A percentile compares a stretch with the other conserved stretches of the same genome.
phyloP scores from a whole-genome alignment of 2,329 filamentous ascomycete species.

The Drechslera avenae region DNA sequence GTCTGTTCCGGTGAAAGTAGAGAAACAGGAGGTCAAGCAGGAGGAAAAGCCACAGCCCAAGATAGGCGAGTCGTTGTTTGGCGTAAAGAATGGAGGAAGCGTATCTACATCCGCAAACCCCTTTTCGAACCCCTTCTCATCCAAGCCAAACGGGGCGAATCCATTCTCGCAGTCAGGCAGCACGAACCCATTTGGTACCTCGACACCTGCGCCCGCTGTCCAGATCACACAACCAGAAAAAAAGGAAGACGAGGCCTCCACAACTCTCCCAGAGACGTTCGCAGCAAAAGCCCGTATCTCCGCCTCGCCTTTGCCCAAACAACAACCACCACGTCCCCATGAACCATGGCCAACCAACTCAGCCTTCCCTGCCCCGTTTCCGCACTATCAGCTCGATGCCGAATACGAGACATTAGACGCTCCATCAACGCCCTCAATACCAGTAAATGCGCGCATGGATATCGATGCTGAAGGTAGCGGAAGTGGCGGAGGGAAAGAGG shows the following conservation, averaged over 20 bases:
- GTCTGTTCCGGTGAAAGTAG: constrained; percentile 17
- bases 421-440: constrained; percentile 57
- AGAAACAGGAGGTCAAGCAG: constrained; percentile 26
- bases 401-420: constrained; percentile 85
- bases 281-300: constrained; percentile 69
- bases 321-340: constrained; percentile 50
- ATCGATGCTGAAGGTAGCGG: constrained; percentile 41
- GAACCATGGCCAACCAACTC: constrained; percentile 77
- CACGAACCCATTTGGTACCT: constrained; percentile 46
- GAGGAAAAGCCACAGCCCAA: constrained; percentile 50
- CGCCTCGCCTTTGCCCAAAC: constrained; percentile 45
- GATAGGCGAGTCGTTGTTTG: constrained; percentile 73
- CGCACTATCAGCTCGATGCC: constrained; percentile 79
- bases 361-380: constrained; percentile 72
- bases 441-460: constrained; percentile 53
- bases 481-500: constrained; percentile 47
- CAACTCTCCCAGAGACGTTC: constrained; percentile 74
- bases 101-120: constrained; percentile 33
- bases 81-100: constrained; percentile 56
- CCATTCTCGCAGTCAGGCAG: constrained; percentile 56
- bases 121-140: constrained; percentile 65
- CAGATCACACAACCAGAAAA: constrained; percentile 20
- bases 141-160: constrained; percentile 53
- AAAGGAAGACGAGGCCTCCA: constrained; percentile 30
- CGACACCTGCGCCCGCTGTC: constrained; percentile 49